phyloP scores from a whole-genome alignment of 805 yeast species.

The Candida oleophila region DNA sequence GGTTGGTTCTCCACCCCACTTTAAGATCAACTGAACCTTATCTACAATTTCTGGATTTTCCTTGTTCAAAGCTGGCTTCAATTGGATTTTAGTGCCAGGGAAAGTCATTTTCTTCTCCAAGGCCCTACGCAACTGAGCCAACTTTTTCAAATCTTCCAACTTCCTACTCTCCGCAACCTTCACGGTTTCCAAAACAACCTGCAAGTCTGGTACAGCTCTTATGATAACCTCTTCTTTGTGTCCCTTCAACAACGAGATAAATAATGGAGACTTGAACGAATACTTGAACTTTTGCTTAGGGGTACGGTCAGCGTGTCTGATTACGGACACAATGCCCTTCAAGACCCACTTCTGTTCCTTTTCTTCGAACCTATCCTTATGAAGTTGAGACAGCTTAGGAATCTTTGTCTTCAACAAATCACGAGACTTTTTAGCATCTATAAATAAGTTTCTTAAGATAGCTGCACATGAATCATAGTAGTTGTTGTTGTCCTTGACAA shows the following conservation, averaged over 20 bases:
- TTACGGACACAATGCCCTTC: constrained; percentile 86
- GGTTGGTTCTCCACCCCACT: constrained; percentile 99
- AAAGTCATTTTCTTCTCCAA: constrained; percentile 83
- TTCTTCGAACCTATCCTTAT: constrained; percentile 47
- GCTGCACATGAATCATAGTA: constrained; percentile 84
- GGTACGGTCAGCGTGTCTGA: constrained; percentile 97
- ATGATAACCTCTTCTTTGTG: constrained; percentile 95
- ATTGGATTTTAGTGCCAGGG: constrained; percentile 95
- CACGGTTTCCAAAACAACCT: constrained; percentile 82
- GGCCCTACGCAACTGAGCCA: constrained; percentile 75
- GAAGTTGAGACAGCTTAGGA: constrained; percentile 31
- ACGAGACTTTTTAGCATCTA: constrained; percentile 47
- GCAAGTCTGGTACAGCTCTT: constrained; percentile 81
- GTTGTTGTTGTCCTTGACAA: constrained; percentile 85
- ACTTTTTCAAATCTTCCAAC: constrained; percentile 77
- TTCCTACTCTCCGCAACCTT: constrained; percentile 74
- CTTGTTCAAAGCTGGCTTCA: constrained; percentile 78
- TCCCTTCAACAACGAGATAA: constrained; percentile 84
- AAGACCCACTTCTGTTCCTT: constrained; percentile 92
- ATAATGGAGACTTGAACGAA: constrained; percentile 85
- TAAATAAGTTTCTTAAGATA: constrained; percentile 73
- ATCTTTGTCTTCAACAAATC: constrained; percentile 38
- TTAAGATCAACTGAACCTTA: constrained; percentile 90
- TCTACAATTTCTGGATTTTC: constrained; percentile 70
- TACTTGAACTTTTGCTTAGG: constrained; percentile 98